Evolutionary conservation across 495 filamentous ascomycete genomes (phyloP).

Genomic region (Choiromyces venosus): DNA sequence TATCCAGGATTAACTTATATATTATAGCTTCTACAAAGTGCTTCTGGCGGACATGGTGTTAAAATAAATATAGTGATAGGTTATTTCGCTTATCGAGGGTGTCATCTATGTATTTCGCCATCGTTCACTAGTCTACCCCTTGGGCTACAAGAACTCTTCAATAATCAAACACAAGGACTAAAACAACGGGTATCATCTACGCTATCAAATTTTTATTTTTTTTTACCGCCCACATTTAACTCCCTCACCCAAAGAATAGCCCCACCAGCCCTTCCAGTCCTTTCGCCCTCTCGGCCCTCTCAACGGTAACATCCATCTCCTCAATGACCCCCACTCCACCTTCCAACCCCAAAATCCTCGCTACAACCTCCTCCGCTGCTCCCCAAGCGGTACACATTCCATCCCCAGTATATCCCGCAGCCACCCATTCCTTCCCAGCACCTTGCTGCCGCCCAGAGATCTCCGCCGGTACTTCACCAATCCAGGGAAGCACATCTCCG

Average conservation of each 20-base stretch:
- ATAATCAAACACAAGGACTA: not conserved
- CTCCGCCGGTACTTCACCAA: constrained; percentile 45
- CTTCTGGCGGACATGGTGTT: too few species aligned
- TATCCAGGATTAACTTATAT: too few species aligned
- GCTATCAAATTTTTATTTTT: not conserved
- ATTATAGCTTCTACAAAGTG: too few species aligned
- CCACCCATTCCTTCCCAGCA: constrained; percentile 46
- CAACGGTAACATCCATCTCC: constrained; percentile 31
- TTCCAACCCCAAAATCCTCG: constrained; percentile 43
- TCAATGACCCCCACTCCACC: constrained; percentile 42
- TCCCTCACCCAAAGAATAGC: constrained; percentile 6
- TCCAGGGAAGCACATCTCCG: constrained; percentile 48
- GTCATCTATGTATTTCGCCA: too few species aligned
- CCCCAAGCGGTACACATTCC: constrained; percentile 51
- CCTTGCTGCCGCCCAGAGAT: constrained; percentile 31
- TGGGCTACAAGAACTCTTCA: not conserved
- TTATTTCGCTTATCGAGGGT: too few species aligned
- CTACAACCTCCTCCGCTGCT: constrained; percentile 45
- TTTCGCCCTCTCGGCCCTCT: constrained; percentile 36
- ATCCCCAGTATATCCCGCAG: constrained; percentile 48
- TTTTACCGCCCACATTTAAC: not conserved
- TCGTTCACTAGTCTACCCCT: too few species aligned
- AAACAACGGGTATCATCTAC: not conserved
- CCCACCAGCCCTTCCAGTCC: constrained; percentile 23
- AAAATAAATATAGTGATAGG: too few species aligned